Percentiles rank a stretch among this genome's conserved stretches.
These are phyloP conservation scores for Conticribra weissflogii DNA, from an alignment of 108 stramenopile species.

Conservation along the genomic window DNA sequence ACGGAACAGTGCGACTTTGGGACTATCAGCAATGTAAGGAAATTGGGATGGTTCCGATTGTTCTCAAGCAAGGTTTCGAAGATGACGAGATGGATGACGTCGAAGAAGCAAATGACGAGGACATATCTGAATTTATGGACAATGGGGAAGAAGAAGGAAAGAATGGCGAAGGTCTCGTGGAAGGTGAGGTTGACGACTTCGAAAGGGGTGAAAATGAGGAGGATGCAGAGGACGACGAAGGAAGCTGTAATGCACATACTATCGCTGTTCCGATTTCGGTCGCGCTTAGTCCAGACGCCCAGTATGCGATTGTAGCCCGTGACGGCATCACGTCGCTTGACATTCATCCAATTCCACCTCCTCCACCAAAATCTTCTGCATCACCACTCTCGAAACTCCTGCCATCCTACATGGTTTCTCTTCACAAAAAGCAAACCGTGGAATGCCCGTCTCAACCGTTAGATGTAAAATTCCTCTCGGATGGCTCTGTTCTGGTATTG, in stretches of 20 bases:
- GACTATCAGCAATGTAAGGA: conserved; percentile 50
- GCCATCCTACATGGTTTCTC: conserved; percentile 49
- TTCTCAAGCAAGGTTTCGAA: conserved; percentile 16
- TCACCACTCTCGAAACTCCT: conserved; percentile 14
- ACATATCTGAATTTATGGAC: no score
- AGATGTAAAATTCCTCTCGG: conserved; percentile 30
- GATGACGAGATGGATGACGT: conserved; percentile 11
- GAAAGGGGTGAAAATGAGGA: conserved; percentile 3
- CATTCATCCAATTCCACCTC: conserved; percentile 51
- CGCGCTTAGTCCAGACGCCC: conserved; percentile 31
- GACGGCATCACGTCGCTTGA: conserved; percentile 43
- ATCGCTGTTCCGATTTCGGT: conserved; percentile 45
- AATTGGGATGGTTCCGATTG: conserved; percentile 36
- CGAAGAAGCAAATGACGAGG: conserved; percentile 15
- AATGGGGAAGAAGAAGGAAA: not conserved
- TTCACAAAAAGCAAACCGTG: conserved; percentile 46
- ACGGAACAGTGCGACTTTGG: conserved; percentile 79
- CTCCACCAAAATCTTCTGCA: conserved; percentile 11
- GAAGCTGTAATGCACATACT: conserved; percentile 11
- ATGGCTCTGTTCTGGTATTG: conserved; percentile 51
- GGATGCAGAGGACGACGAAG: conserved; percentile 16
- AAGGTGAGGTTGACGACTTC: conserved; percentile 2
- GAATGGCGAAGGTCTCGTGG: conserved; percentile 6
- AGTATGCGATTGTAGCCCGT: conserved; percentile 33
- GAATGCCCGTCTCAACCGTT: conserved; percentile 55